phyloP scores from a whole-genome alignment of 2,329 filamentous ascomycete genomes.

The Arthrocladium fulminans region DNA sequence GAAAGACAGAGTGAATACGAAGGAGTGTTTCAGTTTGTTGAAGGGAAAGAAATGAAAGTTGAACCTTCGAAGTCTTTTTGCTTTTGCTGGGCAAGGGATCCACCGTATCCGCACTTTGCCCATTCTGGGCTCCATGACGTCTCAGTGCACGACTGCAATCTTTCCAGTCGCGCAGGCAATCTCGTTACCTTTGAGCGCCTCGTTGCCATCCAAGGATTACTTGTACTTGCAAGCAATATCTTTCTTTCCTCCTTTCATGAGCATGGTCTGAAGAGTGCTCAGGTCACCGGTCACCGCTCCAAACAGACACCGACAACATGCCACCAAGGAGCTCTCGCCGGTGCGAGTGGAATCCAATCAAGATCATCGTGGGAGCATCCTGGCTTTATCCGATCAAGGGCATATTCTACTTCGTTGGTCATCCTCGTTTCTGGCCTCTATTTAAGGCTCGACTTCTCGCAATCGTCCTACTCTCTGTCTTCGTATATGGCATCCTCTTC shows the following conservation, averaged over 20 bases:
- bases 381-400: constrained; percentile 50
- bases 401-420: constrained; percentile 69
- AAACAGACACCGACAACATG: constrained; percentile 5
- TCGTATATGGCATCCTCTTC: constrained; percentile 80
- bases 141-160: too few relatives aligned
- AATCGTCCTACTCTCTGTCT: constrained; percentile 67
- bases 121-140: too few relatives aligned
- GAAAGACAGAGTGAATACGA: constrained; percentile 40
- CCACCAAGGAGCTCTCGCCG: background rate
- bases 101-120: too few relatives aligned
- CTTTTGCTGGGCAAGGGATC: too few relatives aligned
- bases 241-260: too few relatives aligned
- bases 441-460: constrained; percentile 70
- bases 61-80: too few relatives aligned
- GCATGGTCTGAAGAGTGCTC: too few relatives aligned
- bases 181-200: too few relatives aligned
- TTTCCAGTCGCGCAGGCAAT: too few relatives aligned
- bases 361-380: constrained; percentile 24
- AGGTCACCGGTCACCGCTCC: too few relatives aligned
- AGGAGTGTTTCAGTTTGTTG: constrained; percentile 35
- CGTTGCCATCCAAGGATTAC: too few relatives aligned
- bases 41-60: constrained; percentile 28
- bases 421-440: constrained; percentile 74
- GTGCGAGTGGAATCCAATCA: constrained; percentile 7
- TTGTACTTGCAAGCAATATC: too few relatives aligned